A percentile compares a stretch with the other conserved stretches of the same genome.
Evolutionary conservation across 306 rosid genomes (phyloP).

Genomic region (Abrus precatorius): DNA sequence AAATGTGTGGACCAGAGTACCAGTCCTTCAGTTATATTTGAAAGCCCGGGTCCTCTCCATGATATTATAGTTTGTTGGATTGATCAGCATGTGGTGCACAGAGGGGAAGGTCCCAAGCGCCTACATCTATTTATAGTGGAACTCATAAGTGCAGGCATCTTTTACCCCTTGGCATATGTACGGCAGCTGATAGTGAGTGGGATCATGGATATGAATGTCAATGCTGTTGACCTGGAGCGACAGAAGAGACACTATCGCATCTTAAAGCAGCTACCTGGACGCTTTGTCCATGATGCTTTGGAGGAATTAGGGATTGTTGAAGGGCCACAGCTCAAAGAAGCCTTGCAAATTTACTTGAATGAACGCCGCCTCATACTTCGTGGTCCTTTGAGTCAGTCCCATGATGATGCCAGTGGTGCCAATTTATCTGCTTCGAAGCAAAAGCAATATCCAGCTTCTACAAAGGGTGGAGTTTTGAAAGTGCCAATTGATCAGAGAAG

Average conservation of each 20-base stretch:
- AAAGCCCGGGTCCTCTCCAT: conserved; percentile 95
- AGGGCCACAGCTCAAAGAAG: conserved; percentile 69
- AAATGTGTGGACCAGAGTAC: conserved; percentile 51
- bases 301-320: conserved; percentile 73
- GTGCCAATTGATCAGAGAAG: conserved; percentile 62
- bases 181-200: conserved; percentile 96
- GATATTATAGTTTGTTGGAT: conserved; percentile 96
- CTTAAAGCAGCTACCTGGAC: conserved; percentile 80
- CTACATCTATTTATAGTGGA: conserved; percentile 82
- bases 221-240: conserved; percentile 65
- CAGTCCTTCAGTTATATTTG: conserved; percentile 58
- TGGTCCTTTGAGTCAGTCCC: conserved; percentile 55
- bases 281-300: conserved; percentile 66
- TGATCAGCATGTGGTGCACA: conserved; percentile 89
- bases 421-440: conserved; percentile 56
- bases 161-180: conserved; percentile 88
- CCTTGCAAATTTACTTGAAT: conserved; percentile 69
- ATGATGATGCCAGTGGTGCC: conserved; percentile 49
- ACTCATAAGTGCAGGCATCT: conserved; percentile 80
- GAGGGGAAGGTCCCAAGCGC: conserved; percentile 85
- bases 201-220: conserved; percentile 74
- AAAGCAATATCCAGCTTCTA: conserved; percentile 50
- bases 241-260: conserved; percentile 73
- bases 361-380: conserved; percentile 84
- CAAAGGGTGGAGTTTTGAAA: conserved; percentile 66